Evolutionary conservation across 108 stramenopile species (phyloP), one percentile per base, ranked within the genome.

Genomic region (Schizochytrium sp.): DNA sequence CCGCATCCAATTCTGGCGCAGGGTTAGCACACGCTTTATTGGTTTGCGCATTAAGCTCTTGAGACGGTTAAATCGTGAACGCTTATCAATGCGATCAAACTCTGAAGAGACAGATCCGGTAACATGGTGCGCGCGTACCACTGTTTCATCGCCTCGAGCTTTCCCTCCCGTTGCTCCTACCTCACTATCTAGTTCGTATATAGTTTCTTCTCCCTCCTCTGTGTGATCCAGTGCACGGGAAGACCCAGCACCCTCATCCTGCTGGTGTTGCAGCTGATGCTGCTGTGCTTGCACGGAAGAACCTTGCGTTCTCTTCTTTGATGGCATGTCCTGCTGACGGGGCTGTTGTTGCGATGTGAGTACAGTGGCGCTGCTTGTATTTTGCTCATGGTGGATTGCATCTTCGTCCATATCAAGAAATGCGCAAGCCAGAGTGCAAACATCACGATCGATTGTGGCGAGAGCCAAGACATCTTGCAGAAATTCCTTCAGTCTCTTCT

Each of bases 381-480:
- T 38, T 44, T 10, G 10, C 42, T 44, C 64, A 44, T 44, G 42
- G 42, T 44, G 28, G 59, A 72, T 40, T 10, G 76, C 76, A 5
- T 83, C 76, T 83, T 83, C 76, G 3, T 83, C 76, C 3, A 83
- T 83, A 53, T 83, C 76, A 10, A 83, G 55, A 55, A 83, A 83
- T 53, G 76, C 10, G 76, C 76, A 83, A 47, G 53, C 76, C 15
- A 83, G 3, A n/a, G 76, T n/a, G 76, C 76, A 55, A 10, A 55
- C 76, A 28, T 49, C 47, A 5, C 17, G 28, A 10, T 83, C 76
- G 0, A 49, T 40, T 40, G 49, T 53, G 50, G 76, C 76, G 45
- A 83, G 13, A 1, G 50, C 47, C 15, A 83, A 28, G 0, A 83
- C 53, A 42, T 83, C 76, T 28, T 83, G 47, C 17, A 83, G 76